Evolutionary conservation across 768 basidiomycete species (phyloP).

Genomic region (Kwoniella sp.): DNA sequence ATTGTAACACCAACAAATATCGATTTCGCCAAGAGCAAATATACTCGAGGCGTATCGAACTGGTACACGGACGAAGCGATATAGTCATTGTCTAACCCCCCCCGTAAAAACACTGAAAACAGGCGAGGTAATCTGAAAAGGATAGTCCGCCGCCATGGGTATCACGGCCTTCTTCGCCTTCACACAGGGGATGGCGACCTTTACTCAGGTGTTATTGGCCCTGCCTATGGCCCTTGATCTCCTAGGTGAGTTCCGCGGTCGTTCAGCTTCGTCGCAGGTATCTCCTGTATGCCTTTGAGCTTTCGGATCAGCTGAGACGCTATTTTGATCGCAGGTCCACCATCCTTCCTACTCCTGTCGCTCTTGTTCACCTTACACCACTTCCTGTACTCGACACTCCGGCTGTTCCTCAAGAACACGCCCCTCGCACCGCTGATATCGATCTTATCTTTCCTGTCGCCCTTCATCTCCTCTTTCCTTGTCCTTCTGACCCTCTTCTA

Average conservation of each 20-base stretch:
- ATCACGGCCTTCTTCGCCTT: slow-evolving; percentile 31
- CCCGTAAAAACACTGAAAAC: not conserved
- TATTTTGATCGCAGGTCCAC: slow-evolving; percentile 37
- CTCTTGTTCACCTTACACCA: slow-evolving; percentile 54
- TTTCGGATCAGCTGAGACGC: too few species aligned
- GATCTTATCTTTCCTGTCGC: slow-evolving; percentile 44
- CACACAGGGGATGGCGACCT: slow-evolving; percentile 44
- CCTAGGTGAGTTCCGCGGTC: slow-evolving; percentile 40
- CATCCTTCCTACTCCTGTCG: slow-evolving; percentile 56
- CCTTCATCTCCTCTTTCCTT: slow-evolving; percentile 45
- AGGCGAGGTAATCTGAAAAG: not conserved
- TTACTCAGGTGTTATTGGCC: slow-evolving; percentile 51
- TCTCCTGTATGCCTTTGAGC: not conserved
- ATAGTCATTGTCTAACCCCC: too few species aligned
- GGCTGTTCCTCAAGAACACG: slow-evolving; percentile 54
- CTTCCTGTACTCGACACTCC: slow-evolving; percentile 53
- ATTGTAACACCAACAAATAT: too few species aligned
- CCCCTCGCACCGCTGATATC: slow-evolving; percentile 48
- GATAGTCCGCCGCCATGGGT: slow-evolving; percentile 23
- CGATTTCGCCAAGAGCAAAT: too few species aligned
- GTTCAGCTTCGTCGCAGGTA: too few species aligned
- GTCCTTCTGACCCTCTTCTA: slow-evolving; percentile 48
- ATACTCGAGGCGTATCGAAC: too few species aligned
- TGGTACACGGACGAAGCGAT: too few species aligned
- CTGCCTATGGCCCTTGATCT: slow-evolving; percentile 55